Conservation (phyloP, 176 grass and related monocot genomes). For the Carex scoparia region DNA sequence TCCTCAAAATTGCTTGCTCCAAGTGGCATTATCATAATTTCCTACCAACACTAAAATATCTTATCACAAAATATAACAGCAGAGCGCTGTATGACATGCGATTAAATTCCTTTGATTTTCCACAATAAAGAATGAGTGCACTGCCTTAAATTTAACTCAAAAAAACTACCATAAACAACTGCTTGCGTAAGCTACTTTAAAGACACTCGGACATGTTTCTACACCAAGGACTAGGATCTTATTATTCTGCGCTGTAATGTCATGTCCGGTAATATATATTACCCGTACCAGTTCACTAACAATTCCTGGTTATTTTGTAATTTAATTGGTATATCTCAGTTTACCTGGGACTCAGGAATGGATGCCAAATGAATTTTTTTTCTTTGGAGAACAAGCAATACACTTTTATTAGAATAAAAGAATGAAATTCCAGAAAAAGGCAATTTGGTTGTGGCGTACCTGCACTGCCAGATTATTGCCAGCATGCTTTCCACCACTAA, state of each 20-base stretch:
- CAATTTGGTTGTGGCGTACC: conserved; percentile 41
- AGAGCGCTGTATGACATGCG: no score
- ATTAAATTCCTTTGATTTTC: not conserved
- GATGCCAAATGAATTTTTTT: not conserved
- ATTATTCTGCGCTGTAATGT: not conserved
- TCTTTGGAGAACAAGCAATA: not conserved
- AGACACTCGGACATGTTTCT: not conserved
- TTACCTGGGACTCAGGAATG: not conserved
- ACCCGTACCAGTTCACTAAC: not conserved
- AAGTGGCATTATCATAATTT: conserved; percentile 95
- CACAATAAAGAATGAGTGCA: not conserved
- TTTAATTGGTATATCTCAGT: not conserved
- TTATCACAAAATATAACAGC: conserved; percentile 5
- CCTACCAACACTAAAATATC: conserved; percentile 45
- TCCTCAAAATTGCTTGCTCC: conserved; percentile 83
- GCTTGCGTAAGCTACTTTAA: not conserved
- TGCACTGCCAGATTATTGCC: conserved; percentile 66
- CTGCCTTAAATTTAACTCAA: not conserved
- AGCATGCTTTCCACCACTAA: conserved; percentile 90
- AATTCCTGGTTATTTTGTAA: not conserved
- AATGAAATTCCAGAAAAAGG: not conserved
- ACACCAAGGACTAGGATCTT: not conserved
- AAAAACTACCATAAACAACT: conserved; percentile 1
- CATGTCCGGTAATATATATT: not conserved
- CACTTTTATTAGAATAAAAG: not conserved